phyloP scores from a whole-genome alignment of 1,284 basidiomycete species.

The Paramarasmius palmivorus region DNA sequence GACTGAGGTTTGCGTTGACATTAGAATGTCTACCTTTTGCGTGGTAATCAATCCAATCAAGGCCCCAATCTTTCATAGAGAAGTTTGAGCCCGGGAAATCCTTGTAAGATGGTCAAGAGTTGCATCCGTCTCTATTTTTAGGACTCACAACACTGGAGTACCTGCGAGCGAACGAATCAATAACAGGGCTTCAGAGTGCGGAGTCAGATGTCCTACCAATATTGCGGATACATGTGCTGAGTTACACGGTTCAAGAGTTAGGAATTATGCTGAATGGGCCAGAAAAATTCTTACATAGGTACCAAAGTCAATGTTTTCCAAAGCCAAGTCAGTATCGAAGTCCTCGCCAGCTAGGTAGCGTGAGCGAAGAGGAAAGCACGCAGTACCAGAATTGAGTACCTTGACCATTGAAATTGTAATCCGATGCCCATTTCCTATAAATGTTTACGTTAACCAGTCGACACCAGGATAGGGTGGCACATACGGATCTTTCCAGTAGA shows the following conservation, averaged over 20 bases:
- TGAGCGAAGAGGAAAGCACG: neutral
- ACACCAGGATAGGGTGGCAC: slow-evolving; percentile 36
- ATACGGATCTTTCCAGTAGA: slow-evolving; percentile 45
- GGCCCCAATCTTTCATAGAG: slow-evolving; percentile 48
- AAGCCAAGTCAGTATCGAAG: slow-evolving; percentile 47
- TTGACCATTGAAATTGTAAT: slow-evolving; percentile 60
- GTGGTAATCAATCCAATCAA: slow-evolving; percentile 54
- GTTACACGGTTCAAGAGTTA: slow-evolving; percentile 7
- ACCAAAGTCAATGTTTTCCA: slow-evolving; percentile 58
- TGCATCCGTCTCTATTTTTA: neutral
- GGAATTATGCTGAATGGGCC: neutral
- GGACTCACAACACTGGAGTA: neutral
- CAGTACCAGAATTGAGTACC: slow-evolving; percentile 26
- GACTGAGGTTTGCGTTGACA: neutral
- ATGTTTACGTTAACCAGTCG: neutral
- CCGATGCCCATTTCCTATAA: slow-evolving; percentile 36
- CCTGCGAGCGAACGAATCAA: slow-evolving; percentile 37
- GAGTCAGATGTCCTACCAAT: slow-evolving; percentile 34
- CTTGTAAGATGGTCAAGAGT: slow-evolving; percentile 22
- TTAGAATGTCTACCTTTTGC: slow-evolving; percentile 33
- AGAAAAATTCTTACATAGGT: slow-evolving; percentile 42
- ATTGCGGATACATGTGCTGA: slow-evolving; percentile 55
- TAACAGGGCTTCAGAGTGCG: slow-evolving; percentile 11
- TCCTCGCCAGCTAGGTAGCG: slow-evolving; percentile 49
- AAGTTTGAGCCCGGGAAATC: slow-evolving; percentile 52